Percentiles rank a stretch among this genome's conserved stretches.
These are phyloP conservation scores for Ascodesmis nigricans DNA, from an alignment of 495 filamentous ascomycete genomes.

Conservation along the genomic window DNA sequence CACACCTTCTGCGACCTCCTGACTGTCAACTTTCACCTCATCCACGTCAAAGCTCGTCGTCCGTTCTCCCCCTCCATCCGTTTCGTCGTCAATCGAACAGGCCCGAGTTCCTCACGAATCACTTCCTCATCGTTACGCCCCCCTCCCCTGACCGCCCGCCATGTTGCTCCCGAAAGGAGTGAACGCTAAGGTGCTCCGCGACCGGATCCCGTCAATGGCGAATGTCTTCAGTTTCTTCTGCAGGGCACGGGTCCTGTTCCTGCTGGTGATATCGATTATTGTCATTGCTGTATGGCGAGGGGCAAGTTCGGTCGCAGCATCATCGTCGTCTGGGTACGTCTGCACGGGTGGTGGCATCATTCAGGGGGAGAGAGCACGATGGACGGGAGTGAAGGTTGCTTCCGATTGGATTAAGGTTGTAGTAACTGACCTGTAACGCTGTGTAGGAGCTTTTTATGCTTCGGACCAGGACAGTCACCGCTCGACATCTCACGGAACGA, in stretches of 20 bases:
- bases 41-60: no score
- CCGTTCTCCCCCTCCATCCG: not conserved
- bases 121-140: not conserved
- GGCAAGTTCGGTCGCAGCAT: slow-evolving; percentile 49
- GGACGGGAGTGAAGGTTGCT: not conserved
- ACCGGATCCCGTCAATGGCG: slow-evolving; percentile 60
- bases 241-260: slow-evolving; percentile 56
- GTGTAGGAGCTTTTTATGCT: slow-evolving; percentile 62
- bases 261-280: slow-evolving; percentile 46
- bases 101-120: not conserved
- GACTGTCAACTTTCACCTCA: no score
- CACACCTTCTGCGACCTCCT: no score
- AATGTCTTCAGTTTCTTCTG: slow-evolving; percentile 57
- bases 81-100: not conserved
- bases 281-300: slow-evolving; percentile 79
- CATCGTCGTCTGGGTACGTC: not conserved
- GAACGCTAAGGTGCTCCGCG: slow-evolving; percentile 76
- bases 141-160: not conserved
- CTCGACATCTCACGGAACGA: slow-evolving; percentile 88
- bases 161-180: slow-evolving; percentile 24
- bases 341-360: not conserved
- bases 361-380: slow-evolving; percentile 4
- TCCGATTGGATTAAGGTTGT: not conserved
- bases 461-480: slow-evolving; percentile 74
- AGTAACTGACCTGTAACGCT: not conserved